phyloP scores from a whole-genome alignment of 805 yeast genomes.

The Maudiozyma barnettii region DNA sequence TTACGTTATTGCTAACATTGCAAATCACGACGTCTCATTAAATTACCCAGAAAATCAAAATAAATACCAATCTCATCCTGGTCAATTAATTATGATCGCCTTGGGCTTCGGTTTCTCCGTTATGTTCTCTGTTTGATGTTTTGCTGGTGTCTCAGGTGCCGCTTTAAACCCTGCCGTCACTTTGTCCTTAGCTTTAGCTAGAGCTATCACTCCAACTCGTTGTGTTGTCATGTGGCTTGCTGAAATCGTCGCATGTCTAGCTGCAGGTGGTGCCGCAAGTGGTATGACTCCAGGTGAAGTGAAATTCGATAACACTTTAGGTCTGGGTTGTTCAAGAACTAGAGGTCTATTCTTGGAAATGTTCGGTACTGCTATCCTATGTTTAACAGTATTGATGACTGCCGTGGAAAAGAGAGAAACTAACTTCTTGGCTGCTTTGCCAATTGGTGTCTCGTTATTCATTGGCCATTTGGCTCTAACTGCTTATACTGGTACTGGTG shows the following conservation, averaged over 20 bases:
- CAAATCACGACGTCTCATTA: constrained; percentile 46
- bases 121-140: constrained; percentile 33
- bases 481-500: constrained; percentile 82
- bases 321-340: constrained; percentile 59
- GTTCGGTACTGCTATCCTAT: constrained; percentile 64
- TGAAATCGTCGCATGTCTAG: constrained; percentile 79
- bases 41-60: constrained; percentile 9
- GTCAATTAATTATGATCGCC: constrained; percentile 67
- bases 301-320: constrained; percentile 60
- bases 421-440: constrained; percentile 71
- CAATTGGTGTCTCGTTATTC: constrained; percentile 74
- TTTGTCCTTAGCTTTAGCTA: constrained; percentile 56
- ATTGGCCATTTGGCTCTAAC: constrained; percentile 74
- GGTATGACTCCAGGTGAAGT: constrained; percentile 79
- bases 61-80: constrained; percentile 51
- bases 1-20: constrained; percentile 72
- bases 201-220: constrained; percentile 66
- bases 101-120: constrained; percentile 84
- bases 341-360: constrained; percentile 78
- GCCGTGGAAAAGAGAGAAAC: constrained; percentile 77
- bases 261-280: constrained; percentile 82
- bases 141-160: constrained; percentile 73
- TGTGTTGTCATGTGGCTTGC: constrained; percentile 55
- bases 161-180: constrained; percentile 87
- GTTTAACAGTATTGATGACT: constrained; percentile 67